phyloP scores from a whole-genome alignment of 352 stramenopile genomes.

The Phytophthora macrochlamydospora region DNA sequence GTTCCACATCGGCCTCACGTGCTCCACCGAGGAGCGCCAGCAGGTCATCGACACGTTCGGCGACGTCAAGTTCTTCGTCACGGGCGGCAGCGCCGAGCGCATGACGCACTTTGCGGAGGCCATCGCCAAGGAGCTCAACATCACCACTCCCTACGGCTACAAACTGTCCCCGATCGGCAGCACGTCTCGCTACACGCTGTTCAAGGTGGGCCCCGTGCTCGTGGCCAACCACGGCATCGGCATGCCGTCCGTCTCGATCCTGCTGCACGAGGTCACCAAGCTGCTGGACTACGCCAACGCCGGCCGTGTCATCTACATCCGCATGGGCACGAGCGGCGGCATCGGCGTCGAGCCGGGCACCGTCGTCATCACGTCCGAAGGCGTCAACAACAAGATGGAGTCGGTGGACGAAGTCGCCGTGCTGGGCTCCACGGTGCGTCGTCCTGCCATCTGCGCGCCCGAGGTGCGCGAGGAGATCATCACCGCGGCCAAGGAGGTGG shows the following conservation, averaged over 20 bases:
- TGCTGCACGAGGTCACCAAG: constrained; percentile 87
- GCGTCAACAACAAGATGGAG: constrained; percentile 83
- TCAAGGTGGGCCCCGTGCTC: constrained; percentile 83
- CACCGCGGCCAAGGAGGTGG: constrained; percentile 48
- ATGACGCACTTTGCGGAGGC: constrained; percentile 73
- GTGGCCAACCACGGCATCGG: constrained; percentile 85
- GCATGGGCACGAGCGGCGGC: constrained; percentile 83
- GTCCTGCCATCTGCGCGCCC: constrained; percentile 61
- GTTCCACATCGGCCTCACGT: constrained; percentile 80
- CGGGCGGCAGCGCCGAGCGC: constrained; percentile 73
- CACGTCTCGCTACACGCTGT: constrained; percentile 77
- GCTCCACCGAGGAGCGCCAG: constrained; percentile 49
- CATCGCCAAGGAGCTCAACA: constrained; percentile 58
- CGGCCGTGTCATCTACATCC: constrained; percentile 65
- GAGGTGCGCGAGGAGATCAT: constrained; percentile 64
- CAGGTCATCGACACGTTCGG: constrained; percentile 59
- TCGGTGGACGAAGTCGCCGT: constrained; percentile 69
- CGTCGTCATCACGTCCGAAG: constrained; percentile 84
- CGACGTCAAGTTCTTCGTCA: constrained; percentile 83
- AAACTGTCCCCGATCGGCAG: constrained; percentile 62
- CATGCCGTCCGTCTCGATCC: constrained; percentile 80
- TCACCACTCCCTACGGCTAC: constrained; percentile 72
- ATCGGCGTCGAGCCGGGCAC: constrained; percentile 77
- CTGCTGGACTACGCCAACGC: constrained; percentile 77
- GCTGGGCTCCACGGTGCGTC: constrained; percentile 54